phyloP scores from a whole-genome alignment of 2,329 filamentous ascomycete species.

The Penicillium sp. region DNA sequence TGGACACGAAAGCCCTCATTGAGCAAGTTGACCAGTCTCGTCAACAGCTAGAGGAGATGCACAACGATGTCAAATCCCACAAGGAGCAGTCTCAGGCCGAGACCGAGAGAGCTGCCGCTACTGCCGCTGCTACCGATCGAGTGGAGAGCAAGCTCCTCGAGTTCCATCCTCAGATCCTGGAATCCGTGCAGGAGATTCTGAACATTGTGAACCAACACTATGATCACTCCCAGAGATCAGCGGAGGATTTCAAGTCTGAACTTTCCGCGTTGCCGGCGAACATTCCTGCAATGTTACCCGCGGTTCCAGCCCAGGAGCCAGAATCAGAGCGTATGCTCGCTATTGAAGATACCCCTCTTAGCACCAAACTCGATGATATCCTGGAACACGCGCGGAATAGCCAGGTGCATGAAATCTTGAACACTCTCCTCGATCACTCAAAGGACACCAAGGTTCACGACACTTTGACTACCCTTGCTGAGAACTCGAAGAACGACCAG shows the following conservation, averaged over 20 bases:
- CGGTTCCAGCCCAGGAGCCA: constrained; percentile 42
- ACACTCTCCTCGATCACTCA: constrained; percentile 44
- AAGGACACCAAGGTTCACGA: constrained; percentile 49
- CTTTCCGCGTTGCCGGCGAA: constrained; percentile 51
- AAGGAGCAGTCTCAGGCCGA: constrained; percentile 82
- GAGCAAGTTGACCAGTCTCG: constrained; percentile 78
- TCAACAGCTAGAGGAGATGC: constrained; percentile 70
- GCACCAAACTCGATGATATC: constrained; percentile 59
- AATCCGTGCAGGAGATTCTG: constrained; percentile 83
- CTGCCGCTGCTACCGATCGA: constrained; percentile 70
- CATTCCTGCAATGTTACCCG: constrained; percentile 60
- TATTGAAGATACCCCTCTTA: constrained; percentile 63
- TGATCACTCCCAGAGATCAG: constrained; percentile 75
- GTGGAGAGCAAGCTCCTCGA: constrained; percentile 79
- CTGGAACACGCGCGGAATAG: constrained; percentile 48
- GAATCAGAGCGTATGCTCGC: constrained; percentile 44
- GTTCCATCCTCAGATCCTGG: constrained; percentile 84
- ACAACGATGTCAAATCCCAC: constrained; percentile 72
- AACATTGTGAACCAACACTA: constrained; percentile 81
- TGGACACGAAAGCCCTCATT: constrained; percentile 85
- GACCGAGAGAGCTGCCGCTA: constrained; percentile 71
- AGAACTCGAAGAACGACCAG: constrained; percentile 51
- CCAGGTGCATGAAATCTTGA: constrained; percentile 60
- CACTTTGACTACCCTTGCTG: constrained; percentile 50
- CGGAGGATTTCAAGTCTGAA: constrained; percentile 61